Percentiles rank a stretch among this genome's conserved stretches.
Evolutionary conservation across 2,329 filamentous ascomycete species (phyloP).

Genomic region (Colletotrichum tofieldiae): DNA sequence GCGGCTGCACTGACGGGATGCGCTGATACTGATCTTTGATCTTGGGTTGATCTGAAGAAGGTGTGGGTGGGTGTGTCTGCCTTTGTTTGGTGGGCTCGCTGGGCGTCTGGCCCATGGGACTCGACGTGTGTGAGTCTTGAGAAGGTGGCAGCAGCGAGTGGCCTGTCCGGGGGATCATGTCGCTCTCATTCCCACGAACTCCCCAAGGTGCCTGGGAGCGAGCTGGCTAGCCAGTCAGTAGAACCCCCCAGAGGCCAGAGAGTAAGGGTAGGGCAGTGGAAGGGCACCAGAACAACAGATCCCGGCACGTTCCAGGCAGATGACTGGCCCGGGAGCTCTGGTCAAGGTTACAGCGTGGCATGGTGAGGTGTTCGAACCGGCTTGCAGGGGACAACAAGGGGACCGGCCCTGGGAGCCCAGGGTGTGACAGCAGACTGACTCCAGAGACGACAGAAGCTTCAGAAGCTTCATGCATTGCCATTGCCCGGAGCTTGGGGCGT

Average conservation of each 20-base stretch:
- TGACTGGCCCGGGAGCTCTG: conserved; percentile 2
- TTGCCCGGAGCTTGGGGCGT: conserved; percentile 19
- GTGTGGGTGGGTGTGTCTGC: background rate
- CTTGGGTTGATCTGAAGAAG: conserved; percentile 17
- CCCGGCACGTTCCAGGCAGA: conserved; percentile 1
- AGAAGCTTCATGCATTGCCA: conserved; percentile 37
- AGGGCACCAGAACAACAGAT: conserved; percentile 30
- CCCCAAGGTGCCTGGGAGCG: background rate
- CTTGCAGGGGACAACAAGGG: conserved; percentile 20
- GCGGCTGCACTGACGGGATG: background rate
- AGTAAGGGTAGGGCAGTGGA: conserved; percentile 9
- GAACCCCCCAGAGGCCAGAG: background rate
- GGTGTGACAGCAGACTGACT: conserved; percentile 22
- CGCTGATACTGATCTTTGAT: conserved; percentile 34
- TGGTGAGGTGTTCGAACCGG: conserved; percentile 8
- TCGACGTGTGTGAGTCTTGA: too few relatives aligned
- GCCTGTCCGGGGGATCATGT: conserved; percentile 10
- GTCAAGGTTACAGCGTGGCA: conserved; percentile 6
- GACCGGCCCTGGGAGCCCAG: conserved; percentile 18
- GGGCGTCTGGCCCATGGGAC: conserved; percentile 7
- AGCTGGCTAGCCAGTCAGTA: background rate
- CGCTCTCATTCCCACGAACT: background rate
- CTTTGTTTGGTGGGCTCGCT: conserved; percentile 34
- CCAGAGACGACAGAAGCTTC: conserved; percentile 42
- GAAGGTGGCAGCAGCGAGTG: conserved; percentile 9